Base-by-base conservation (phyloP, 2,329 filamentous ascomycete genomes). In the Xenoacremonium recifei region DNA sequence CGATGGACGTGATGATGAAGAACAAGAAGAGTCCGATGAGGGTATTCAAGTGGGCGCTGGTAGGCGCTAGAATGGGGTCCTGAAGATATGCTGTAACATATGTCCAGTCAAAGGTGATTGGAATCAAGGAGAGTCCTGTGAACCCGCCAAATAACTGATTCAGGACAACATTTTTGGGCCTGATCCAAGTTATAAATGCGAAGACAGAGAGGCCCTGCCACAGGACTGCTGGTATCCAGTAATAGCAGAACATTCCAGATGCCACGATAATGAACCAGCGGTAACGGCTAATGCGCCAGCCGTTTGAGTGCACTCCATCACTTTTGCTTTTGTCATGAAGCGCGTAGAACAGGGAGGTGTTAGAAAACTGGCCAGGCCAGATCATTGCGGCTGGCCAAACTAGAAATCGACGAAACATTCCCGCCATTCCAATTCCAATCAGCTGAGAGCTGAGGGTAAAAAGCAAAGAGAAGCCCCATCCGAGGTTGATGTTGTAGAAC, bases 351-450 rank as follows among this genome's bases (percentile, higher is more conserved):
- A 80, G 63, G 0, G 70, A 67, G 0, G 69, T 71, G 46, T 70
- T 76, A 3, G 62, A 63, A 18, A 71, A 54, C 68, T 71, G 40
- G 73, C 65, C 67, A 3, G 79, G 79, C 78, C 79, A 83, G 44
- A 82, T 74, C 78, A 82, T 82, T 21, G 77, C 72, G 1, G 79
- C 75, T 1, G 77, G 80, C 59, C 67, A 73, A n/a, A 79, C 71
- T 16, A 83, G 68, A 59, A 78, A 82, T 18, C 75, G 69, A 20
- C 77, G 69, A 21, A 71, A 69, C 32, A 82, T 59, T 1, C 79
- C 79, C 1, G 80, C 79, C 13, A 84, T 62, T 1, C 78, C 78
- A 48, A 82, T 81, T 4, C 81, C 81, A 35, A 81, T 76, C 50
- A 79, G 67, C 47, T 82, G 75, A 1, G 76, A 80, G 15, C 77